phyloP scores from a whole-genome alignment of 495 filamentous ascomycete genomes.

The Hypoxylon subgilvum region DNA sequence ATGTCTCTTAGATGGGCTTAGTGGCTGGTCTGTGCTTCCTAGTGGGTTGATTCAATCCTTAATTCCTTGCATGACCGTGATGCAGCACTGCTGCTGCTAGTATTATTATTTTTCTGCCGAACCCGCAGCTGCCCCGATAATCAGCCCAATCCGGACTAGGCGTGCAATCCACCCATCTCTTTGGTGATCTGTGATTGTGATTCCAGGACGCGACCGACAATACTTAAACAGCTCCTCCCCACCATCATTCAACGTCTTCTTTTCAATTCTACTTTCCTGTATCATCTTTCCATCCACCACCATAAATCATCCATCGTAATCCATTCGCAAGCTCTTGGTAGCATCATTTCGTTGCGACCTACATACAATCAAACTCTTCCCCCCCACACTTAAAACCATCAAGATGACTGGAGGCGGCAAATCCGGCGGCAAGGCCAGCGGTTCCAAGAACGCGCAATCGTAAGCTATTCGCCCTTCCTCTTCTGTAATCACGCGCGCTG shows the following conservation, averaged over 20 bases:
- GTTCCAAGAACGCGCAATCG: slow-evolving; percentile 97
- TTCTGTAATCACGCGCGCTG: slow-evolving; percentile 25
- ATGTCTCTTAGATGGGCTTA: slow-evolving; percentile 5
- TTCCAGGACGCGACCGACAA: slow-evolving; percentile 52
- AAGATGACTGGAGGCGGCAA: slow-evolving; percentile 99
- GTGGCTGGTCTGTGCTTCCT: slow-evolving; percentile 14
- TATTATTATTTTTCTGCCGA: slow-evolving; percentile 34
- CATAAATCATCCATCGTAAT: slow-evolving; percentile 20
- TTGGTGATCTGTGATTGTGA: slow-evolving; percentile 55
- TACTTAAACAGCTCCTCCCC: slow-evolving; percentile 60
- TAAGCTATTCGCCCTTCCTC: slow-evolving; percentile 56
- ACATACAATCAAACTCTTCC: slow-evolving; percentile 39
- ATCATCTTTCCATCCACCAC: slow-evolving; percentile 25
- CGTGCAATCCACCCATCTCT: slow-evolving; percentile 42
- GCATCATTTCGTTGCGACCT: slow-evolving; percentile 25
- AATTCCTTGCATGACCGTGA: slow-evolving; percentile 20
- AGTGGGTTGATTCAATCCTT: slow-evolving; percentile 3
- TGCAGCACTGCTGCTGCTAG: slow-evolving; percentile 9
- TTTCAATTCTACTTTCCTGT: slow-evolving; percentile 44
- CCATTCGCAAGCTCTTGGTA: slow-evolving; percentile 22
- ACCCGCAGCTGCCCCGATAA: slow-evolving; percentile 30
- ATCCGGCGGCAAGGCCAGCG: slow-evolving; percentile 97
- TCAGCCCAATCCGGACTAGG: slow-evolving; percentile 50
- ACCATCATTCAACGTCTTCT: slow-evolving; percentile 45
- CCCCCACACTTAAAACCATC: slow-evolving; percentile 53